Percentiles rank a stretch among this genome's conserved stretches.
Evolutionary conservation across 2,329 filamentous ascomycete species (phyloP).

Genomic region (Talaromyces sp.): DNA sequence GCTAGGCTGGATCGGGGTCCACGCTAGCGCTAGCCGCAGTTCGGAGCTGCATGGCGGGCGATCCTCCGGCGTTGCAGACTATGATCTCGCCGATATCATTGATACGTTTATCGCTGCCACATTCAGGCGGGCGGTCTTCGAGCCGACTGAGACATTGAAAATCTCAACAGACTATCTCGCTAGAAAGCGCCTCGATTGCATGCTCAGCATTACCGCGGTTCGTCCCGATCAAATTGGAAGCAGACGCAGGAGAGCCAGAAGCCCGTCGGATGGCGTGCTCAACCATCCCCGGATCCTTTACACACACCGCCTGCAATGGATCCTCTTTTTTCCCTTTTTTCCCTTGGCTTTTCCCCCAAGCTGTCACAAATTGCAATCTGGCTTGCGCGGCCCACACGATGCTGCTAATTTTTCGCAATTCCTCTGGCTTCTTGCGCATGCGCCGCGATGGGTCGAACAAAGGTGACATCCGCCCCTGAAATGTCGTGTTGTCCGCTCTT

Average conservation of each 20-base stretch:
- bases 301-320: neutral
- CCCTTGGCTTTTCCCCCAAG: neutral
- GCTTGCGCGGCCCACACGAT: neutral
- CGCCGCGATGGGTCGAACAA: constrained; percentile 2
- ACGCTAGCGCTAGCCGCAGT: neutral
- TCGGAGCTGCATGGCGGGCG: neutral
- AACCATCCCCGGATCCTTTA: neutral
- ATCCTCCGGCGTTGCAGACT: neutral
- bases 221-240: neutral
- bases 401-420: constrained; percentile 5
- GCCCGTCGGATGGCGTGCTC: neutral
- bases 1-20: neutral
- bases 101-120: too few relatives aligned
- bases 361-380: neutral
- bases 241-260: neutral
- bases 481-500: neutral
- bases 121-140: neutral
- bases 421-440: constrained; percentile 1
- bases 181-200: neutral
- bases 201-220: neutral
- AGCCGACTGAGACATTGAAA: too few relatives aligned
- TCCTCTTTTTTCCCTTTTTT: neutral
- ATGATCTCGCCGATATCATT: too few relatives aligned
- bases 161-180: neutral
- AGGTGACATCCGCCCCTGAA: constrained; percentile 1